Evolutionary conservation across 148 eudicot species (phyloP).

Genomic region (Gaultheria prostrata): DNA sequence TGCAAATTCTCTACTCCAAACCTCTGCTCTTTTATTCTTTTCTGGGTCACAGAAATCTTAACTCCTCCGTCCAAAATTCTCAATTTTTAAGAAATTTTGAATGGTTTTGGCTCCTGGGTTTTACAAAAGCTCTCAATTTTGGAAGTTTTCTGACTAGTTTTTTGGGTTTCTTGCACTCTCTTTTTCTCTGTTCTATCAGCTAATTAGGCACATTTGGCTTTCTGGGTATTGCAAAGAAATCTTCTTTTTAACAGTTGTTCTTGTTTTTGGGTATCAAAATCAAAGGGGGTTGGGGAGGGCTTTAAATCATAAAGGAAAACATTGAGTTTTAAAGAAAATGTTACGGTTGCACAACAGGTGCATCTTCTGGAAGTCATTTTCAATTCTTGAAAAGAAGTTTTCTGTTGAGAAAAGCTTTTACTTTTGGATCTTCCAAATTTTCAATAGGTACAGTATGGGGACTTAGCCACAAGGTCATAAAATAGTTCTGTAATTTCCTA

Average conservation of each 20-base stretch:
- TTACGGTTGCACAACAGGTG: constrained; percentile 46
- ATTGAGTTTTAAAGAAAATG: constrained; percentile 44
- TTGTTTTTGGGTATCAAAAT: constrained; percentile 17
- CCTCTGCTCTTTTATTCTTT: neutral
- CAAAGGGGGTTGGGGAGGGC: constrained; percentile 30
- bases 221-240: constrained; percentile 22
- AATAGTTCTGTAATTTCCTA: neutral
- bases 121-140: constrained; percentile 23
- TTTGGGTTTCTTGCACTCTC: constrained; percentile 9
- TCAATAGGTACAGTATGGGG: constrained; percentile 53
- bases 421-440: constrained; percentile 82
- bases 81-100: neutral
- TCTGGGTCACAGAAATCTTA: constrained; percentile 3
- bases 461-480: constrained; percentile 30
- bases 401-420: constrained; percentile 69
- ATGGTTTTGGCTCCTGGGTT: constrained; percentile 24
- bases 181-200: neutral
- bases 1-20: neutral
- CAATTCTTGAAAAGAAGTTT: constrained; percentile 54
- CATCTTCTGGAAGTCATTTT: constrained; percentile 50
- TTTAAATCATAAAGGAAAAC: constrained; percentile 19
- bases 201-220: constrained; percentile 3
- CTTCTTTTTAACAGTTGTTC: neutral
- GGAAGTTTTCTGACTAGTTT: constrained; percentile 25
- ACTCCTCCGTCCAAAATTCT: constrained; percentile 2